Evolutionary conservation across 2,329 filamentous ascomycete species (phyloP), one percentile per base, ranked within the genome.

Genomic region (Aspergillus sergii): DNA sequence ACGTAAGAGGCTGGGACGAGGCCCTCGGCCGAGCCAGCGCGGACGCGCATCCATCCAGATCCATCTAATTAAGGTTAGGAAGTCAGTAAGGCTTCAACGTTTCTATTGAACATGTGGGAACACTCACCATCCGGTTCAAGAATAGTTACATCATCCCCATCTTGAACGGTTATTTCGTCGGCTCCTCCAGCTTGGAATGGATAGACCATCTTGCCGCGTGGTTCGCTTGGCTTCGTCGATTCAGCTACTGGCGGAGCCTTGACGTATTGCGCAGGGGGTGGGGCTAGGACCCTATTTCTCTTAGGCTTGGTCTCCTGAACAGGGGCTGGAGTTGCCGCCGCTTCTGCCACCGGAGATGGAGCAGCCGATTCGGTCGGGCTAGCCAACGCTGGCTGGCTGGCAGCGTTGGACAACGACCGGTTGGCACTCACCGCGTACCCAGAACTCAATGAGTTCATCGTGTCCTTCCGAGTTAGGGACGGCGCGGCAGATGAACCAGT

Each of bases 161-260:
- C 94, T 5, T 88, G 80, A 0, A 97, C 88, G 0, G 88, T 89
- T 16, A 98, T 79, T 76, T 99, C 95, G 8, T 93, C 94, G 0
- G 91, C 89, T 1, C 90, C 91, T 59, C 84, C 90, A 10, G 90
- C 91, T 66, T 96, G 90, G 72, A 97, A 99, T 0, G 86, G 71
- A 74, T 97, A 99, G 1, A 97, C 71, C 94, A 98, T 96, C 78
- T 90, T 96, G 55, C 91, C 94, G 75, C 85, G 90, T 67, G 88
- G 89, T 72, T 91, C 87, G 30, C 66, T 72, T 10, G 72, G 62
- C 58, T 71, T 78, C 2, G 80, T 73, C 66, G 73, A 80, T 79
- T 70, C 86, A 23, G 74, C 78, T 23, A 73, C 71, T 6, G 89
- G 86, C 43, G 89, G 78, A 64, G 91, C 86, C 67, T 87, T 90